These are phyloP conservation scores for Penicillium sp. DNA, from an alignment of 2,329 filamentous ascomycete genomes.

Conservation along the genomic window DNA sequence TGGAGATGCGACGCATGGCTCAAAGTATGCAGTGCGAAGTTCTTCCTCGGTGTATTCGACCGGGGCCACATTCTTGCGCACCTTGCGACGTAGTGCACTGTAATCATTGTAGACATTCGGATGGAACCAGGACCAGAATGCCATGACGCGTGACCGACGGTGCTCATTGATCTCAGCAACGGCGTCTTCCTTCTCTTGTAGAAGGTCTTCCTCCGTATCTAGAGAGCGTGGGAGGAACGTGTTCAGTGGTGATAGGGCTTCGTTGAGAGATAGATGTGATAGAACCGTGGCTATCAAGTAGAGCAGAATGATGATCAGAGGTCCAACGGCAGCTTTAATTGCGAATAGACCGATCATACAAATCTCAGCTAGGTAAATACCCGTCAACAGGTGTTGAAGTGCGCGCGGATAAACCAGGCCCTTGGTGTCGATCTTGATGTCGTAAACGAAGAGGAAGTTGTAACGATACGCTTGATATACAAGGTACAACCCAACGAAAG, in stretches of 20 bases:
- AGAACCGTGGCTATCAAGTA: constrained; percentile 77
- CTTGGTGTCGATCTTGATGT: constrained; percentile 82
- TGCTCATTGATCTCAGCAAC: constrained; percentile 30
- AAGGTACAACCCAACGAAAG: constrained; percentile 75
- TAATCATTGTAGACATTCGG: constrained; percentile 80
- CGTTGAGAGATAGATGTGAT: constrained; percentile 67
- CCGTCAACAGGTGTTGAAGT: constrained; percentile 81
- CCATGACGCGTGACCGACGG: constrained; percentile 31
- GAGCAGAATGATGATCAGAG: constrained; percentile 75
- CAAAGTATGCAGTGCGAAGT: constrained; percentile 71
- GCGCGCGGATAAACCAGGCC: constrained; percentile 87
- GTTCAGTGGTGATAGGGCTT: constrained; percentile 52
- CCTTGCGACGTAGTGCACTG: constrained; percentile 69
- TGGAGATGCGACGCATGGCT: constrained; percentile 69
- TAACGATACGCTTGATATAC: constrained; percentile 91
- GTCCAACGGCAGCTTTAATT: constrained; percentile 67
- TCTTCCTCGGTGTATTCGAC: constrained; percentile 68
- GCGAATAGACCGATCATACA: constrained; percentile 86
- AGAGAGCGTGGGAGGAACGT: constrained; percentile 76
- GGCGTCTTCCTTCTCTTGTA: constrained; percentile 46
- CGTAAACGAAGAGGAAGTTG: constrained; percentile 85
- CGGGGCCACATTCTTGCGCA: constrained; percentile 63
- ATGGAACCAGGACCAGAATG: constrained; percentile 60
- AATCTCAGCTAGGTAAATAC: constrained; percentile 81
- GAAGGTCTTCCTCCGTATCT: constrained; percentile 59